phyloP scores from a whole-genome alignment of 1,284 basidiomycete species.

The Anthracocystis panici-leucophaei region DNA sequence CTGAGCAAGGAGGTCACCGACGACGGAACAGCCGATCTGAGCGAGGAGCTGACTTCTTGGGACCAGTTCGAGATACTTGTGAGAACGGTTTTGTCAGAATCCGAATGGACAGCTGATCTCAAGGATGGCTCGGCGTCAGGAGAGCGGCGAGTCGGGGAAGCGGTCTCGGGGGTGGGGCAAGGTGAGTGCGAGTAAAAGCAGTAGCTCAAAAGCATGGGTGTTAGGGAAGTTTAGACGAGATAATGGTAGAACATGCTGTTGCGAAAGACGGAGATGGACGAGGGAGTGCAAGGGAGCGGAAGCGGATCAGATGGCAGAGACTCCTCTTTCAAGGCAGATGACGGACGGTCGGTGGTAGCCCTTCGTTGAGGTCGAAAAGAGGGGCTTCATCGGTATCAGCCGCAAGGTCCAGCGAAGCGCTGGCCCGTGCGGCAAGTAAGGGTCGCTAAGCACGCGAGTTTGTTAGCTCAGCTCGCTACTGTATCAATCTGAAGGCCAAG shows the following conservation, averaged over 20 bases:
- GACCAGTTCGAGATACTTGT: constrained; percentile 15
- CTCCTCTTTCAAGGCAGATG: background rate
- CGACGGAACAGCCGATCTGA: constrained; percentile 12
- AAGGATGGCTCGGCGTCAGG: background rate
- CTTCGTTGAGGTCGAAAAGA: background rate
- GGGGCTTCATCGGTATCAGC: too few relatives aligned
- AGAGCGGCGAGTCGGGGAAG: background rate
- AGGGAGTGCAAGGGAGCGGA: background rate
- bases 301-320: background rate
- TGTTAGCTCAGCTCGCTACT: constrained; percentile 1
- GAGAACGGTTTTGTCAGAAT: background rate
- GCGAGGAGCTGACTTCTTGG: background rate
- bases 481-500: too few relatives aligned
- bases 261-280: background rate
- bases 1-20: constrained; percentile 1
- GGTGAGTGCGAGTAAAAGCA: constrained; percentile 35
- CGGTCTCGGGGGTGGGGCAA: constrained; percentile 6
- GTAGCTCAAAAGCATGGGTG: constrained; percentile 40
- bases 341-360: background rate
- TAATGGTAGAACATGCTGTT: background rate
- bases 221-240: background rate
- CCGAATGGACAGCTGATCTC: background rate
- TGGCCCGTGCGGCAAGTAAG: background rate
- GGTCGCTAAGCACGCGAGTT: background rate
- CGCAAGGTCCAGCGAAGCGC: background rate